Conservation (phyloP, 495 filamentous ascomycete species). For the Penicillium steckii region DNA sequence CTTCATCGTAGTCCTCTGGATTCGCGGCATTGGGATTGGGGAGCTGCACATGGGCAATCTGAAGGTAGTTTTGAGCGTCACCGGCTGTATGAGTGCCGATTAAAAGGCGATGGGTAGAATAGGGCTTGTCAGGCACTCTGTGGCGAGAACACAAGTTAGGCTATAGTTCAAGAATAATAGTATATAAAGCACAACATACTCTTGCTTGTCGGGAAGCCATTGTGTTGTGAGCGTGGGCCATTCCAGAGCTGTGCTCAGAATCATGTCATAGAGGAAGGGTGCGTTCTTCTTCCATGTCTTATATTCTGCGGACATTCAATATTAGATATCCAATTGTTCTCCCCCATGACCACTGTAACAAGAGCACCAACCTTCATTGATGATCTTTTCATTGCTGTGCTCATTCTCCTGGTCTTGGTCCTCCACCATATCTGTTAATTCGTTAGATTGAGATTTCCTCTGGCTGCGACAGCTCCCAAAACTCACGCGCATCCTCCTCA, state of each 20-base stretch:
- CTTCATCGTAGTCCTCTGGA: slow-evolving; percentile 83
- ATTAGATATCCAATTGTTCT: not conserved
- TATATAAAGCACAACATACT: slow-evolving; percentile 44
- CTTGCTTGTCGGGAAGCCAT: slow-evolving; percentile 96
- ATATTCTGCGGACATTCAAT: slow-evolving; percentile 65
- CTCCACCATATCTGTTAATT: slow-evolving; percentile 37
- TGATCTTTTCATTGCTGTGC: slow-evolving; percentile 74
- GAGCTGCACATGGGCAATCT: slow-evolving; percentile 89
- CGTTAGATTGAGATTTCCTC: slow-evolving; percentile 20
- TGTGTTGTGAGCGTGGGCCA: slow-evolving; percentile 98
- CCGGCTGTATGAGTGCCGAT: slow-evolving; percentile 94
- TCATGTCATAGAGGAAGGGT: slow-evolving; percentile 96
- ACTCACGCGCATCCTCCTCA: slow-evolving; percentile 35
- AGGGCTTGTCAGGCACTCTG: slow-evolving; percentile 77
- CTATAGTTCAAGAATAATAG: too few relatives aligned
- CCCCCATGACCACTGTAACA: not conserved
- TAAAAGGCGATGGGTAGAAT: slow-evolving; percentile 84
- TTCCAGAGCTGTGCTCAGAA: slow-evolving; percentile 88
- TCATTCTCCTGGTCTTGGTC: slow-evolving; percentile 67
- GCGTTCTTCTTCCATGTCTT: slow-evolving; percentile 99
- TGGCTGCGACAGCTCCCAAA: not conserved
- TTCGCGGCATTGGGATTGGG: slow-evolving; percentile 75
- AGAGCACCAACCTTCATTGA: slow-evolving; percentile 76
- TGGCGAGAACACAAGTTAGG: slow-evolving; percentile 10
- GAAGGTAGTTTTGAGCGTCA: slow-evolving; percentile 85